A percentile compares a stretch with the other conserved stretches of the same genome.
Conservation (phyloP, 2,329 filamentous ascomycete species). For the Colletotrichum destructivum region DNA sequence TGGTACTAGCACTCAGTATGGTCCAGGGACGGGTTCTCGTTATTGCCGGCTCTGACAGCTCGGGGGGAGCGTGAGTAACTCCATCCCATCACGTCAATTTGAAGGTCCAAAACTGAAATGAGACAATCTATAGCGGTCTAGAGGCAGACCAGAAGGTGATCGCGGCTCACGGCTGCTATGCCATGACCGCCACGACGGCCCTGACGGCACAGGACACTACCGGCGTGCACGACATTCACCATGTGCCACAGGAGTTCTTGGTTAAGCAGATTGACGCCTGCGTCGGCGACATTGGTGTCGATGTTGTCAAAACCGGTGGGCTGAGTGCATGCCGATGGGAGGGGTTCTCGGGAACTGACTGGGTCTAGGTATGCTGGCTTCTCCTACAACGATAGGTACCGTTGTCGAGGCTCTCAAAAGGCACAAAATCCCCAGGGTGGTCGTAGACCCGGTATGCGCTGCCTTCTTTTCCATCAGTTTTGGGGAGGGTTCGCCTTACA, state of each 20-base stretch:
- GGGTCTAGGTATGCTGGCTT: constrained; percentile 83
- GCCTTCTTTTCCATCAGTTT: not conserved
- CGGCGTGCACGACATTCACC: constrained; percentile 86
- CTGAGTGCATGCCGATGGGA: constrained; percentile 23
- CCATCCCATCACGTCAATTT: not conserved
- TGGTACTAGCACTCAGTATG: constrained; percentile 50
- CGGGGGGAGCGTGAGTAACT: constrained; percentile 81
- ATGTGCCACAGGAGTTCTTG: constrained; percentile 84
- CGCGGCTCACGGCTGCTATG: constrained; percentile 92
- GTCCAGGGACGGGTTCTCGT: constrained; percentile 74
- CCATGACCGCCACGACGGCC: constrained; percentile 95
- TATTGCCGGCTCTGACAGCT: constrained; percentile 91
- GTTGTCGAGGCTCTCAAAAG: constrained; percentile 75
- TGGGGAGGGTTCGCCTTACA: not conserved
- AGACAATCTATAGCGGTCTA: constrained; percentile 75
- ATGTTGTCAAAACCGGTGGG: constrained; percentile 92
- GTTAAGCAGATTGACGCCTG: constrained; percentile 88
- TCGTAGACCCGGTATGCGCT: constrained; percentile 74
- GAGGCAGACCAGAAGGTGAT: constrained; percentile 98
- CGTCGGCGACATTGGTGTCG: constrained; percentile 85
- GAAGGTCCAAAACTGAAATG: not conserved
- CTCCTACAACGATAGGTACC: constrained; percentile 76
- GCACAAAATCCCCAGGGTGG: constrained; percentile 70
- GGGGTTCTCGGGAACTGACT: not conserved
- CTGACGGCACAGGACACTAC: constrained; percentile 96